Conservation (phyloP, 345 rosid genomes). For the Eucalyptus caleyi region DNA sequence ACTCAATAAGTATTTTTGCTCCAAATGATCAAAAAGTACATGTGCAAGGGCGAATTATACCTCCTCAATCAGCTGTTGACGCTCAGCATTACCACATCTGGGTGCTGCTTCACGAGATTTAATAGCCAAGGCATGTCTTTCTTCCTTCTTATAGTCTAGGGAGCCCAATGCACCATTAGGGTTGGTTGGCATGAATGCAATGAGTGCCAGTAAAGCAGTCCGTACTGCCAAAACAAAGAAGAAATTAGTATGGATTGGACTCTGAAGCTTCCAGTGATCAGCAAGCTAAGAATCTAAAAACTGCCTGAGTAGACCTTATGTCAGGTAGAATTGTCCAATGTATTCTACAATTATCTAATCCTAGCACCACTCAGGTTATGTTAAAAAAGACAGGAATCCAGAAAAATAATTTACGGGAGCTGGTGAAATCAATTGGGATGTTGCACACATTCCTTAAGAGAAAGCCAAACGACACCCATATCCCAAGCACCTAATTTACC, state of each 20-base stretch:
- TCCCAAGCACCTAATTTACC: background rate
- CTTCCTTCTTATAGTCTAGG: constrained; percentile 85
- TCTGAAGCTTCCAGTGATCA: background rate
- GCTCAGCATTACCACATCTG: constrained; percentile 59
- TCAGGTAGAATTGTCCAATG: background rate
- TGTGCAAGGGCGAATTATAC: constrained; percentile 3
- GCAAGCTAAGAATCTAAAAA: background rate
- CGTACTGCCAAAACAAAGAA: constrained; percentile 53
- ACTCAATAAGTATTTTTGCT: background rate
- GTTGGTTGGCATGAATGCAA: constrained; percentile 95
- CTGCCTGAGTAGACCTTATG: background rate
- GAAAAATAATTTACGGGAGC: background rate
- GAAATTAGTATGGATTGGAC: background rate
- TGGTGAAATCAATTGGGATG: background rate
- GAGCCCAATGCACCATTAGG: constrained; percentile 96
- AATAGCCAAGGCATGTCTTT: constrained; percentile 62
- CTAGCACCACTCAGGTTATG: background rate
- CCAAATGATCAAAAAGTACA: background rate
- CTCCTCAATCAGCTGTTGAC: constrained; percentile 89
- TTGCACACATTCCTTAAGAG: background rate
- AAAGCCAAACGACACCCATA: background rate
- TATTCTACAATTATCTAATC: background rate
- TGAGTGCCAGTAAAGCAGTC: constrained; percentile 86
- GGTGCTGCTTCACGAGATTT: constrained; percentile 92
- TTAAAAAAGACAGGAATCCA: background rate